Evolutionary conservation across 495 filamentous ascomycete species (phyloP).

Genomic region (Penicillium chermesinum): DNA sequence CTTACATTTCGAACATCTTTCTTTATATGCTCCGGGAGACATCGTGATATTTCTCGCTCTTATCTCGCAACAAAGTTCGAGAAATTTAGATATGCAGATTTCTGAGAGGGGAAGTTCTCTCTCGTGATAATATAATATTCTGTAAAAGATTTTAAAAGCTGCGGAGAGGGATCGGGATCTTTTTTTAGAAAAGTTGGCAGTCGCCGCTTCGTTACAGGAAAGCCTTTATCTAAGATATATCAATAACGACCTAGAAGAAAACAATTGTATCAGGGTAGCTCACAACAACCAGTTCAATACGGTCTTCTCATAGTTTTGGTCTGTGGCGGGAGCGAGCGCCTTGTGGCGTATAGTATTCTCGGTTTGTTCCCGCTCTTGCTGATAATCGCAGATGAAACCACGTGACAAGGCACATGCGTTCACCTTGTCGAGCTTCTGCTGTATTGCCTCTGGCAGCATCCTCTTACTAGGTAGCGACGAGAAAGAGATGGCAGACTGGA

Average conservation of each 20-base stretch:
- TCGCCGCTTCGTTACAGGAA: slow-evolving; percentile 5
- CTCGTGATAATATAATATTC: slow-evolving; percentile 8
- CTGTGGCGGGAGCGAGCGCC: slow-evolving; percentile 16
- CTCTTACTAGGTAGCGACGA: neutral
- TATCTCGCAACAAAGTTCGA: slow-evolving; percentile 7
- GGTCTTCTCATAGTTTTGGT: slow-evolving; percentile 14
- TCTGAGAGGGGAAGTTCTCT: slow-evolving; percentile 3
- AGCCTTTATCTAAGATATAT: slow-evolving; percentile 10
- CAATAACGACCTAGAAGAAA: slow-evolving; percentile 8
- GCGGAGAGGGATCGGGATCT: slow-evolving; percentile 2
- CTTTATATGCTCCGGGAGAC: slow-evolving; percentile 4
- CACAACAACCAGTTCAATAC: slow-evolving; percentile 9
- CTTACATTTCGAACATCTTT: slow-evolving; percentile 12
- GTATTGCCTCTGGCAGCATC: slow-evolving; percentile 4
- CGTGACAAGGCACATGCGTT: slow-evolving; percentile 14
- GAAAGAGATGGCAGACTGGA: neutral
- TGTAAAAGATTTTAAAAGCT: slow-evolving; percentile 9
- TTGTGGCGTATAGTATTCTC: slow-evolving; percentile 12
- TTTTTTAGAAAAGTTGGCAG: slow-evolving; percentile 8
- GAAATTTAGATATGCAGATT: slow-evolving; percentile 6
- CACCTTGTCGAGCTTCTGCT: slow-evolving; percentile 9
- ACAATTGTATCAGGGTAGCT: no score
- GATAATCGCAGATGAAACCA: slow-evolving; percentile 17
- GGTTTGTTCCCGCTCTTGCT: slow-evolving; percentile 12
- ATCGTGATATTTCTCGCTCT: slow-evolving; percentile 10